A percentile compares a stretch with the other conserved stretches of the same genome.
Evolutionary conservation across 371 early-diverging fungal species (phyloP).

Genomic region (Mucor velutinosus): DNA sequence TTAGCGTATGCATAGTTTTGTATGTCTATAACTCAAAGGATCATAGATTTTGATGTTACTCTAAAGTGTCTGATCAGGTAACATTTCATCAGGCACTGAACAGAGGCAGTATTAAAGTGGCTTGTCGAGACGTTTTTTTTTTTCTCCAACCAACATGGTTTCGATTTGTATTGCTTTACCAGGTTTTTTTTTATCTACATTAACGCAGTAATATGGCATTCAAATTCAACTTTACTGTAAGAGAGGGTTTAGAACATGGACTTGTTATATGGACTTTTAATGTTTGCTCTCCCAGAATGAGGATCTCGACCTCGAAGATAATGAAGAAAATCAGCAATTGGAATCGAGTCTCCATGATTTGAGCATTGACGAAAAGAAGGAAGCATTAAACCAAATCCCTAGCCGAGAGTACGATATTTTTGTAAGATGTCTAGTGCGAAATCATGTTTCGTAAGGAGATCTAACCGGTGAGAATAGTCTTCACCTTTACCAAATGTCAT

Average conservation of each 20-base stretch:
- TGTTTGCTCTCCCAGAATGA: constrained; percentile 35
- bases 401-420: constrained; percentile 40
- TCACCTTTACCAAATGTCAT: constrained; percentile 39
- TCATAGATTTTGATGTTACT: neutral
- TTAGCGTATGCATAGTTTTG: neutral
- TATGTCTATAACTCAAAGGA: neutral
- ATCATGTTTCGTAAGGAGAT: neutral
- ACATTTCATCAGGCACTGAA: neutral
- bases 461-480: constrained; percentile 11
- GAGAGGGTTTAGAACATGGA: neutral
- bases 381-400: constrained; percentile 24
- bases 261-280: neutral
- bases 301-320: constrained; percentile 60
- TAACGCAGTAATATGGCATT: constrained; percentile 39
- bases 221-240: constrained; percentile 65
- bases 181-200: neutral
- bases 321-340: constrained; percentile 42
- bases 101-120: neutral
- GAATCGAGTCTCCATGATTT: constrained; percentile 48
- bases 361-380: constrained; percentile 29
- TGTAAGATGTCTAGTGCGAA: constrained; percentile 14
- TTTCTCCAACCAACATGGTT: neutral
- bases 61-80: neutral
- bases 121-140: constrained; percentile 1
- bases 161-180: neutral